These are phyloP conservation scores for Aspergillus viridinutans DNA, from an alignment of 2,329 filamentous ascomycete species.

Conservation along the genomic window DNA sequence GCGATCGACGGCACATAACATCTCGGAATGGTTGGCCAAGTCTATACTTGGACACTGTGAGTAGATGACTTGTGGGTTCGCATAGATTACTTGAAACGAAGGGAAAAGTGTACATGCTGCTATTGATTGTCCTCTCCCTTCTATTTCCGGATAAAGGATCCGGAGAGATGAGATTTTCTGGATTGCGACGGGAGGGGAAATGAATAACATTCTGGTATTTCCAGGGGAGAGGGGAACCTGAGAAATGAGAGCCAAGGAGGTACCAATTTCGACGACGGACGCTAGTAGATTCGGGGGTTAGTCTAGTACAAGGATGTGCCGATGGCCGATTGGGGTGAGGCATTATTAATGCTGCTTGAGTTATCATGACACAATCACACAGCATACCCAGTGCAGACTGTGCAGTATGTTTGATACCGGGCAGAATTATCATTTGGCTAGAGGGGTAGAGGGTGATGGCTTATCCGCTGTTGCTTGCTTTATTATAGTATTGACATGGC, in stretches of 20 bases:
- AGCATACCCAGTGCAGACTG: too few species aligned
- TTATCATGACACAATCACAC: neutral
- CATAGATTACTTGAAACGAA: neutral
- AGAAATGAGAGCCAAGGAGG: neutral
- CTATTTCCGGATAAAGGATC: neutral
- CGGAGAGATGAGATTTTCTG: neutral
- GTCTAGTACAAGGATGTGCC: neutral
- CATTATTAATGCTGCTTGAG: neutral
- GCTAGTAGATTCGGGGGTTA: neutral
- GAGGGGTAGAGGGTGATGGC: neutral
- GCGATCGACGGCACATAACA: neutral
- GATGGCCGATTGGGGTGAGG: neutral
- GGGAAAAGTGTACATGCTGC: neutral
- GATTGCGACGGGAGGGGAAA: neutral
- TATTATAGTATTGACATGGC: neutral
- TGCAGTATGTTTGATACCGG: neutral
- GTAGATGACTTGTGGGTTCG: neutral
- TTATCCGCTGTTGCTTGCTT: neutral
- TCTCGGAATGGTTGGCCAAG: neutral
- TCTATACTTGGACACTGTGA: neutral
- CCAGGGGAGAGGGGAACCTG: neutral
- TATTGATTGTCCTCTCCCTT: neutral
- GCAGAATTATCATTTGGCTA: neutral
- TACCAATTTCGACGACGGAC: neutral
- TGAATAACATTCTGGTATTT: neutral